Percentiles rank a stretch among this genome's conserved stretches.
phyloP scores from a whole-genome alignment of 192 early-diverging fungal genomes.

The Umbelopsis sp. region DNA sequence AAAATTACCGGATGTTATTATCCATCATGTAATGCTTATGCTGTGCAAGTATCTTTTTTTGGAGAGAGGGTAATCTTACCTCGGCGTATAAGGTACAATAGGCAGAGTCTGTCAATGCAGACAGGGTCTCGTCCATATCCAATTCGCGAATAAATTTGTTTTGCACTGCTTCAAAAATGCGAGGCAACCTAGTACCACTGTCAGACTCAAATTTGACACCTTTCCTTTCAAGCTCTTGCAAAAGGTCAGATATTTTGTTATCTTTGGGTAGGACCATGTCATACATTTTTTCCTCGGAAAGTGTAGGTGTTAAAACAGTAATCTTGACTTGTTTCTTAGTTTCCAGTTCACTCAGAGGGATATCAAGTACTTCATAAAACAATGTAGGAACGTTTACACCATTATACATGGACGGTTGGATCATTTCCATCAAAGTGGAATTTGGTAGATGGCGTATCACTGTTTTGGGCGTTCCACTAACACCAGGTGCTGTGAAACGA shows the following conservation, averaged over 20 bases:
- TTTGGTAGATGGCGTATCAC: slow-evolving; percentile 17
- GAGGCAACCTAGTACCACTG: slow-evolving; percentile 51
- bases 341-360: slow-evolving; percentile 82
- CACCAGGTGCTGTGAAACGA: slow-evolving; percentile 59
- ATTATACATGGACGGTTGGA: slow-evolving; percentile 32
- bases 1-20: too few species aligned
- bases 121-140: slow-evolving; percentile 47
- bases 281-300: slow-evolving; percentile 63
- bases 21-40: too few species aligned
- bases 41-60: not conserved
- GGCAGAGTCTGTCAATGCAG: slow-evolving; percentile 38
- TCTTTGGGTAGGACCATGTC: slow-evolving; percentile 75
- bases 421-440: slow-evolving; percentile 40
- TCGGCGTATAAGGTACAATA: slow-evolving; percentile 61
- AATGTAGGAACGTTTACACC: slow-evolving; percentile 44
- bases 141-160: slow-evolving; percentile 54
- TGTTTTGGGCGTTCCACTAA: slow-evolving; percentile 31
- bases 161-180: slow-evolving; percentile 58
- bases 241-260: slow-evolving; percentile 47
- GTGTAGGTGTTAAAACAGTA: slow-evolving; percentile 61
- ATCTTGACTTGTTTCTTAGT: slow-evolving; percentile 74
- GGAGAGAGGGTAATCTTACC: slow-evolving; percentile 20
- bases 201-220: slow-evolving; percentile 43
- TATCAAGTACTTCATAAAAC: slow-evolving; percentile 84
- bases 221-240: slow-evolving; percentile 54